Evolutionary conservation across 2,329 filamentous ascomycete genomes (phyloP).

Genomic region (Amesomyces nigricolor): DNA sequence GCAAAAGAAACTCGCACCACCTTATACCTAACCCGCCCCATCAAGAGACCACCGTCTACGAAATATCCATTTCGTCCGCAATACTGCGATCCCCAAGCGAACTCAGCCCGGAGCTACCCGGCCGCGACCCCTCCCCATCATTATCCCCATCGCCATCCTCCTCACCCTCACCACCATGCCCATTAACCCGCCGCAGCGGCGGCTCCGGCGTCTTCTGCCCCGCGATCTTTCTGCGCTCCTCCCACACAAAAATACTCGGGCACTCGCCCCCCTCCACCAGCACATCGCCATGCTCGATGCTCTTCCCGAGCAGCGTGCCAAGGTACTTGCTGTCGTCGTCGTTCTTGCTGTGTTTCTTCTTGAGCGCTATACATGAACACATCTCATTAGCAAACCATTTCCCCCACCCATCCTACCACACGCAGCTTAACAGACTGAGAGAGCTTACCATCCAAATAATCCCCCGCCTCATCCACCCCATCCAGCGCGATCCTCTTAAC

Average conservation of each 20-base stretch:
- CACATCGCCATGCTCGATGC: slow-evolving; percentile 64
- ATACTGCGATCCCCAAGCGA: slow-evolving; percentile 48
- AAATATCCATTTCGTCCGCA: slow-evolving; percentile 43
- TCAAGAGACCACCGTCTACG: slow-evolving; percentile 22
- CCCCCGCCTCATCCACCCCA: slow-evolving; percentile 56
- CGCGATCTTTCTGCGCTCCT: slow-evolving; percentile 35
- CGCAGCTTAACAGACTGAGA: background rate
- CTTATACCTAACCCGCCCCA: too few species aligned
- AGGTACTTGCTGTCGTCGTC: slow-evolving; percentile 81
- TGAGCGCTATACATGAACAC: slow-evolving; percentile 53
- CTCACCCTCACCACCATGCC: slow-evolving; percentile 2
- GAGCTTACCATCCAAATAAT: slow-evolving; percentile 61
- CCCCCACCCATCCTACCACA: too few species aligned
- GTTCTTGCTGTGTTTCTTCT: slow-evolving; percentile 87
- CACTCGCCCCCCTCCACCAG: slow-evolving; percentile 72
- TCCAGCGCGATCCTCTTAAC: slow-evolving; percentile 78
- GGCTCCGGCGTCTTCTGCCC: slow-evolving; percentile 27
- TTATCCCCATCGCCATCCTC: slow-evolving; percentile 5
- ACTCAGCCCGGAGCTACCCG: slow-evolving; percentile 51
- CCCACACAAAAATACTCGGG: slow-evolving; percentile 64
- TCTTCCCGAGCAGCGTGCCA: slow-evolving; percentile 74
- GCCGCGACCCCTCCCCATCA: slow-evolving; percentile 35
- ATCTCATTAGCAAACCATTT: background rate
- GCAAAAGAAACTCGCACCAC: background rate
- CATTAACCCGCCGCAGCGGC: slow-evolving; percentile 21